Evolutionary conservation across 768 basidiomycete species (phyloP).

Genomic region (Hericium coralloides): DNA sequence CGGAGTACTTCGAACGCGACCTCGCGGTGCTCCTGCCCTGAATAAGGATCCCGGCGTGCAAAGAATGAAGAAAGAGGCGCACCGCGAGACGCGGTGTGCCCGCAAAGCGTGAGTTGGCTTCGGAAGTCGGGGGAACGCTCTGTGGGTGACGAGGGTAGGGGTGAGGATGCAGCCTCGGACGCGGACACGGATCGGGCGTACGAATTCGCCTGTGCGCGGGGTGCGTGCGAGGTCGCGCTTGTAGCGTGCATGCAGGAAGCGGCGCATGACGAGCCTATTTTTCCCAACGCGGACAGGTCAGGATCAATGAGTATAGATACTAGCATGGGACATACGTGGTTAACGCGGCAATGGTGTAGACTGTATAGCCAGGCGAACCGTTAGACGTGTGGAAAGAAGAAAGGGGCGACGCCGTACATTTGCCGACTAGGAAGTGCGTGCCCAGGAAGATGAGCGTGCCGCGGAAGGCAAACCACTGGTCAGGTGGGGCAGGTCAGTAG

Average conservation of each 20-base stretch:
- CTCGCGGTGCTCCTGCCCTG: too few relatives aligned
- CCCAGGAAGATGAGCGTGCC: not conserved
- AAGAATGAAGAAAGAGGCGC: too few relatives aligned
- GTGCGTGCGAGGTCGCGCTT: too few relatives aligned
- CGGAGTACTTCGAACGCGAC: too few relatives aligned
- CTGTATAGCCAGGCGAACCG: not conserved
- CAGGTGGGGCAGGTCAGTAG: not conserved
- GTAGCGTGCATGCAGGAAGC: not conserved
- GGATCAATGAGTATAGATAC: not conserved
- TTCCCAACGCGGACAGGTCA: not conserved
- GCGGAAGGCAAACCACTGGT: not conserved
- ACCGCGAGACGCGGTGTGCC: too few relatives aligned
- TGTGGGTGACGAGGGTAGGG: too few relatives aligned
- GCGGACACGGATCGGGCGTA: too few relatives aligned
- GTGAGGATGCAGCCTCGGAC: too few relatives aligned
- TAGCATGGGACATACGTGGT: not conserved
- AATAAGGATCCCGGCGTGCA: too few relatives aligned
- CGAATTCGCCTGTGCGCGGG: too few relatives aligned
- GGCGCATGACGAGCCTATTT: not conserved
- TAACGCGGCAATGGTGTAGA: not conserved
- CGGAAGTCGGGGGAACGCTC: too few relatives aligned
- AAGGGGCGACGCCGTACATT: not conserved
- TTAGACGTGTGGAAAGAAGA: not conserved
- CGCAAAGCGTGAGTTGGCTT: too few relatives aligned
- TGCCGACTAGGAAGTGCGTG: not conserved